Evolutionary conservation across 495 filamentous ascomycete genomes (phyloP), one percentile per base, ranked within the genome.

Genomic region (Hypoxylon subgilvum): DNA sequence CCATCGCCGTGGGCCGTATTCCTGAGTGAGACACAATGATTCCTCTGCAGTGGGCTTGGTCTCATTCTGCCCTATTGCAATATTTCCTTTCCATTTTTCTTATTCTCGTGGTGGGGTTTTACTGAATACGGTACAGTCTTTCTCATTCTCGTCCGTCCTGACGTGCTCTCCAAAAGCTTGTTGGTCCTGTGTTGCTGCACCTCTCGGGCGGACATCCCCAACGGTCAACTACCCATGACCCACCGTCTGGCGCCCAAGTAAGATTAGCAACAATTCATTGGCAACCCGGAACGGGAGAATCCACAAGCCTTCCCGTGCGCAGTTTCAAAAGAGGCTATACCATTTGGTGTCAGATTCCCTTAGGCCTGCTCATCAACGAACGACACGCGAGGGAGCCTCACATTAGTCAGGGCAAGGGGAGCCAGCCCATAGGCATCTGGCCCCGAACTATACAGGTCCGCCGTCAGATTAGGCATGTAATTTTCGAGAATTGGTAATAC

Each of bases 181-280:
- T 44, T 54, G 49, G 38, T 52, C 50, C 57, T 66, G 60, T 54
- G 49, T 30, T 52, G 54, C 57, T 66, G 60, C 60, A 57, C 58
- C 34, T 55, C 41, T 58, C 49, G 54, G 23, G 51, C 67, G 67
- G 67, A 69, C 67, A 69, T 69, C 67, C 67, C 67, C 67, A 69
- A 69, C 64, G 67, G 60, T 36, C 63, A 52, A 57, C 60, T 36
- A 50, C 48, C 25, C 25, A 50, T 50, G 67, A 67, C 67, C 67
- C 67, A 69, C 64, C 53, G 28, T 60, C 28, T 61, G 51, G 51
- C 42, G 42, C 47, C 64, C 54, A 59, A 54, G 48, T 67, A 64
- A 67, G 64, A 69, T 67, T 69, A 55, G 51, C 38, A 65, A 44
- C 12, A 64, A 30, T 59, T 51, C 61, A 64, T 64, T 59, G 49